Base-by-base conservation (phyloP, 2,329 filamentous ascomycete species). In the Cadophora luteo-olivacea region DNA sequence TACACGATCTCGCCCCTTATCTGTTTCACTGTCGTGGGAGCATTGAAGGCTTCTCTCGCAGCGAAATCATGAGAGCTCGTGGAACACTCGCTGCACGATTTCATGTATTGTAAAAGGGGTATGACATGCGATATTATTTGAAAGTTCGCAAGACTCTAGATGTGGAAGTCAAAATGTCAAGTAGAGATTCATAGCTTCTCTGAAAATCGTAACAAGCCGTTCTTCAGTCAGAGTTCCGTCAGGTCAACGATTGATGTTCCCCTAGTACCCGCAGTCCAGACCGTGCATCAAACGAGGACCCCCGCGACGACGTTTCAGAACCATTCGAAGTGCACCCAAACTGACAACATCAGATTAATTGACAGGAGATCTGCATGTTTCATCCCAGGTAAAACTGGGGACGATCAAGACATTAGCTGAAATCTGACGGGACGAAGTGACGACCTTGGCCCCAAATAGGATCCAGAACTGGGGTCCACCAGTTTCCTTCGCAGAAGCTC, bases 1-100 rank as follows among this genome's bases (percentile, higher is more conserved):
- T 81, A 81, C 64, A 71, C 76, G 0, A 71, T 80, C 5, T 79
- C 77, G 7, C 79, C 79, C 7, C 57, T 80, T 0, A 73, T 81
- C 25, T 79, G 77, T 12, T 72, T 80, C 49, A 75, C 77, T 0
- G 79, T 81, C 4, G 79, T 80, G 19, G 79, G 73, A 3, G 74
- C 75, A 16, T 66, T 80, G 36, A 78, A 75, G 22, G 77, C 77
- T 33, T 77, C 69, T 8, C 38, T 70, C 5, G 65, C 69, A 25
- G 51, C 68, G 14, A 71, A 71, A 24, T 64, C 55, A 12, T 48
- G 24, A 60, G 22, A 25, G 41, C 16, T 60, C 57, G 45, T 5
- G 22, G 5, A 22, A 8, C n/a, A 22, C 5, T 49, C 45, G 45
- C 45, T 49, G 3, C 16, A 19, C 41, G 12, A 38, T 45, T 11